Evolutionary conservation across 192 early-diverging fungal species (phyloP).

Genomic region (Fimicolochytrium jonesii): DNA sequence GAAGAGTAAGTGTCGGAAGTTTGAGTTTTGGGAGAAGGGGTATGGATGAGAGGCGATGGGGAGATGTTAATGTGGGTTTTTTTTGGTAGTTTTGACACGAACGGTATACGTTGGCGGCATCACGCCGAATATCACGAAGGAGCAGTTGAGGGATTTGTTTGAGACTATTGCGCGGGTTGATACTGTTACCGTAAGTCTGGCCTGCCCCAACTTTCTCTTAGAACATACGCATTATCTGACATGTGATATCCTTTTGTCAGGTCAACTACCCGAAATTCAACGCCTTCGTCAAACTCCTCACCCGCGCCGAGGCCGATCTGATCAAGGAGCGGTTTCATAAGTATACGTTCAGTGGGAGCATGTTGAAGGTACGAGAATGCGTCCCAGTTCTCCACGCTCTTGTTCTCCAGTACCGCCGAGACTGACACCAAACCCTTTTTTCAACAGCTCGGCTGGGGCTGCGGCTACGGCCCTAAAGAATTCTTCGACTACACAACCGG

Average conservation of each 20-base stretch:
- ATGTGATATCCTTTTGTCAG: constrained; percentile 14
- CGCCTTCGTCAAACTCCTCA: constrained; percentile 49
- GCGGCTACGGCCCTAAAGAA: constrained; percentile 52
- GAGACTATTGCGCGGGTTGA: constrained; percentile 41
- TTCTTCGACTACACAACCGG: constrained; percentile 45
- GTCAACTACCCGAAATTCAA: constrained; percentile 49
- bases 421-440: too few species aligned
- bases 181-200: constrained; percentile 40
- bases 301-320: constrained; percentile 44
- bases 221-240: too few species aligned
- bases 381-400: too few species aligned
- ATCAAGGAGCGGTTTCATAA: constrained; percentile 32
- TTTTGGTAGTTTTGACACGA: constrained; percentile 41
- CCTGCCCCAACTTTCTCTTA: too few species aligned
- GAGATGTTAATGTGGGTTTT: not conserved
- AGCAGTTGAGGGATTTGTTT: constrained; percentile 38
- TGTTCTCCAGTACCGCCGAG: too few species aligned
- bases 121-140: constrained; percentile 31
- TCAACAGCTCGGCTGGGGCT: constrained; percentile 48
- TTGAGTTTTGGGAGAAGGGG: too few species aligned
- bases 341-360: constrained; percentile 22
- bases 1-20: constrained; percentile 40
- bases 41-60: not conserved
- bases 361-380: constrained; percentile 46
- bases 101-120: constrained; percentile 50